phyloP scores from a whole-genome alignment of 2,329 filamentous ascomycete species.

The Pseudocercospora eumusae region DNA sequence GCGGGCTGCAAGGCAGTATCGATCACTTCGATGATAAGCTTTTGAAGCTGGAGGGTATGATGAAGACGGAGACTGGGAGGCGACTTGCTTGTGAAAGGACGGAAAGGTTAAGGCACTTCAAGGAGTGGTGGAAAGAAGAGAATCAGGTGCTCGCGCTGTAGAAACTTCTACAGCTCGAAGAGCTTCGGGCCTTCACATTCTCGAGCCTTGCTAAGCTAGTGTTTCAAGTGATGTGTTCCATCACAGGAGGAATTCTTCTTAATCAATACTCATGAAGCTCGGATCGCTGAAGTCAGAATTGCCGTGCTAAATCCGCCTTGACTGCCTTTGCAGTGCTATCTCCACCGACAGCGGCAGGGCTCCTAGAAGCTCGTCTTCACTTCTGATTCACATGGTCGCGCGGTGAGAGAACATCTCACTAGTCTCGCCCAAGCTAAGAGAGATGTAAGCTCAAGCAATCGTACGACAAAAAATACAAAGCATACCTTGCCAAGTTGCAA shows the following conservation, averaged over 20 bases:
- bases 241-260: not conserved
- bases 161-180: not conserved
- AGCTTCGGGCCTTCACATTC: not conserved
- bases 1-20: conserved; percentile 64
- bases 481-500: not conserved
- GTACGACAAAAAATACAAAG: too few species aligned
- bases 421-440: not conserved
- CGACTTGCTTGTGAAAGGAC: conserved; percentile 53
- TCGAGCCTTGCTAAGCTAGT: not conserved
- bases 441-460: not conserved
- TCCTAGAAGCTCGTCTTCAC: too few species aligned
- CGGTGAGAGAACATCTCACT: too few species aligned
- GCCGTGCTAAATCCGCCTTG: too few species aligned
- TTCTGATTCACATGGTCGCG: too few species aligned
- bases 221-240: not conserved
- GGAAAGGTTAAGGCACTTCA: conserved; percentile 52
- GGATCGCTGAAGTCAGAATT: too few species aligned
- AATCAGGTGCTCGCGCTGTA: conserved; percentile 17
- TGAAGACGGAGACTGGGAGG: conserved; percentile 60
- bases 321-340: too few species aligned
- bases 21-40: conserved; percentile 78
- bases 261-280: not conserved
- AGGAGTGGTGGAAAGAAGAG: conserved; percentile 59
- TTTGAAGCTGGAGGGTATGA: conserved; percentile 61
- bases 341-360: too few species aligned